Evolutionary conservation across 768 basidiomycete genomes (phyloP).

Genomic region (Mycena floridula): DNA sequence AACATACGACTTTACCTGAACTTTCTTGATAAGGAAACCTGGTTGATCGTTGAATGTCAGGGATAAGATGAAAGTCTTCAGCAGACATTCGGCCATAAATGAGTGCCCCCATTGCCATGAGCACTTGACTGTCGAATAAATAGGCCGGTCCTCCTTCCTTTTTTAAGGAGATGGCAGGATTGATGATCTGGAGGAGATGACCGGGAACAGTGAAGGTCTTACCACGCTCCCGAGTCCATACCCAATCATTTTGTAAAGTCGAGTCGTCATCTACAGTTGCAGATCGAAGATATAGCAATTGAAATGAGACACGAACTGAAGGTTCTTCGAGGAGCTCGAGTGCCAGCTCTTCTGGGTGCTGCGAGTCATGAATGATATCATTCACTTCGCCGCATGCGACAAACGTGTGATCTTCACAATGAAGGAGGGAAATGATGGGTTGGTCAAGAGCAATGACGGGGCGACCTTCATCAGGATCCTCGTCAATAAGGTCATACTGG

Average conservation of each 20-base stretch:
- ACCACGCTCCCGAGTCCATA: neutral
- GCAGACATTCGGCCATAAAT: neutral
- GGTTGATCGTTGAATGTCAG: neutral
- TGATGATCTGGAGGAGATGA: neutral
- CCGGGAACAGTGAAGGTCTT: neutral
- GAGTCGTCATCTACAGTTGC: neutral
- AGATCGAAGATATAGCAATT: neutral
- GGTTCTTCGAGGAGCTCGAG: neutral
- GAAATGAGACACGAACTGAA: neutral
- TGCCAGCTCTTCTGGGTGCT: neutral
- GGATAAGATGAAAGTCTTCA: neutral
- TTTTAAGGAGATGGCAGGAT: neutral
- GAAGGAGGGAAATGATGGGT: neutral
- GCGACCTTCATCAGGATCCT: neutral
- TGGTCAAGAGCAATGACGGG: neutral
- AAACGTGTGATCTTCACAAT: neutral
- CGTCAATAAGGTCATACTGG: neutral
- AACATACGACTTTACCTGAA: neutral
- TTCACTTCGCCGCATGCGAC: neutral
- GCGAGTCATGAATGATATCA: neutral
- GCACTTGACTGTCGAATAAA: neutral
- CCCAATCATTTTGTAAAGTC: neutral
- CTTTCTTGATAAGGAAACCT: slow-evolving; percentile 1
- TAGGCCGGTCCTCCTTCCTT: neutral
- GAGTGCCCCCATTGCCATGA: neutral